A percentile compares a stretch with the other conserved stretches of the same genome.
Conservation (phyloP, 2,329 filamentous ascomycete species). For the Pseudogymnoascus sp. region DNA sequence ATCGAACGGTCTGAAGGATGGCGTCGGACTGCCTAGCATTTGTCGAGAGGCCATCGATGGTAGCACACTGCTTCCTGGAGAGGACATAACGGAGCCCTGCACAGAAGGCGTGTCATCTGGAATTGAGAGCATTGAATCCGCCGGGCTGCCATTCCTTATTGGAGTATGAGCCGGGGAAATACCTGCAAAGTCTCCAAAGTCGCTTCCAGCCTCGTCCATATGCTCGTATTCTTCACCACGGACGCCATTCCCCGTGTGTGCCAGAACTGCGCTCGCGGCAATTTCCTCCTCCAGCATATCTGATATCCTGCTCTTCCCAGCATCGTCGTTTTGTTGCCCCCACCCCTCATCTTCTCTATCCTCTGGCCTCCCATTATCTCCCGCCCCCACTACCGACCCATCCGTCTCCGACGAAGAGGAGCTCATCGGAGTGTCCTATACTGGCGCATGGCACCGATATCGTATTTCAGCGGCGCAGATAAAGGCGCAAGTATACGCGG, state of each 20-base stretch:
- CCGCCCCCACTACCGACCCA: constrained; percentile 43
- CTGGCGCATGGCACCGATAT: constrained; percentile 25
- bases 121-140: constrained; percentile 60
- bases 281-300: constrained; percentile 31
- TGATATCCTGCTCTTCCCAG: constrained; percentile 35
- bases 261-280: constrained; percentile 12
- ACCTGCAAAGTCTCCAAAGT: constrained; percentile 46
- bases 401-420: constrained; percentile 55
- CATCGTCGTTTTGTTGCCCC: constrained; percentile 25
- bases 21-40: constrained; percentile 60
- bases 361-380: constrained; percentile 33
- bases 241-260: constrained; percentile 21
- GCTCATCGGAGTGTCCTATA: constrained; percentile 52
- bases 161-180: constrained; percentile 47
- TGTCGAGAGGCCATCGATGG: constrained; percentile 60
- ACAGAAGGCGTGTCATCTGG: constrained; percentile 80
- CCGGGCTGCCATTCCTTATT: constrained; percentile 55
- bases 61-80: constrained; percentile 67
- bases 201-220: constrained; percentile 33
- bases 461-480: constrained; percentile 15
- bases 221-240: constrained; percentile 29
- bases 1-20: constrained; percentile 87
- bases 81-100: constrained; percentile 56
- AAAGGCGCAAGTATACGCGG: neutral
- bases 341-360: constrained; percentile 16